These are phyloP conservation scores for Xylariomycetidae sp. DNA, from an alignment of 2,329 filamentous ascomycete genomes.

Conservation along the genomic window DNA sequence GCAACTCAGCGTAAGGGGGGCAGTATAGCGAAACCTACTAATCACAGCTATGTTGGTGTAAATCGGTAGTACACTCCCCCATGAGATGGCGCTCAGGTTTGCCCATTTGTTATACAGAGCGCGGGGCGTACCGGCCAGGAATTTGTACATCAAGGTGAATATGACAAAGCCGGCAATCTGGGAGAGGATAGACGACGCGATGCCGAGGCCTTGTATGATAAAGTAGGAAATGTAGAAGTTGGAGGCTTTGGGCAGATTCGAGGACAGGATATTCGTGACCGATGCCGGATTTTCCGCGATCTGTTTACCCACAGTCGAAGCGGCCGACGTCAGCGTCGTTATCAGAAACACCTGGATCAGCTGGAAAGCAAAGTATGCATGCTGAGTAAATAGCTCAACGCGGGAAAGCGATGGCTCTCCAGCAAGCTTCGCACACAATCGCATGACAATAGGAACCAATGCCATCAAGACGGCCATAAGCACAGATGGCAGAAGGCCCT, in stretches of 20 bases:
- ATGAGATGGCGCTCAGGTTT: conserved; percentile 64
- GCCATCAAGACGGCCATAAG: conserved; percentile 79
- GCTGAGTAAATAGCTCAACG: conserved; percentile 84
- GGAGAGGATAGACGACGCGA: conserved; percentile 68
- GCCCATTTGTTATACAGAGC: conserved; percentile 76
- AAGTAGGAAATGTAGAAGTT: conserved; percentile 98
- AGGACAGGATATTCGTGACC: conserved; percentile 60
- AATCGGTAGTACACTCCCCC: conserved; percentile 77
- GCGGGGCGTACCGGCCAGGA: conserved; percentile 71
- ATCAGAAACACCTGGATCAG: conserved; percentile 90
- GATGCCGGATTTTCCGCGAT: conserved; percentile 58
- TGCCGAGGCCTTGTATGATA: conserved; percentile 79
- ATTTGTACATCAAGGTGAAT: conserved; percentile 66
- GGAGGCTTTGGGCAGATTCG: conserved; percentile 72
- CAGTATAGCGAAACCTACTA: conserved; percentile 42
- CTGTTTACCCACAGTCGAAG: conserved; percentile 59
- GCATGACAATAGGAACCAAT: conserved; percentile 74
- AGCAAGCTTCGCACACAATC: conserved; percentile 70
- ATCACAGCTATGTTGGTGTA: conserved; percentile 79
- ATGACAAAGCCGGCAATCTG: conserved; percentile 67
- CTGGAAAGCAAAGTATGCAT: conserved; percentile 86
- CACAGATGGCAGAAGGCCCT: conserved; percentile 76
- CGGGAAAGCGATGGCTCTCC: conserved; percentile 75
- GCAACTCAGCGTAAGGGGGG: neutral
- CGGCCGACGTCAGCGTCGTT: conserved; percentile 74